A percentile compares a stretch with the other conserved stretches of the same genome.
These are phyloP conservation scores for Xylaria sp. DNA, from an alignment of 2,329 filamentous ascomycete genomes.

Conservation along the genomic window DNA sequence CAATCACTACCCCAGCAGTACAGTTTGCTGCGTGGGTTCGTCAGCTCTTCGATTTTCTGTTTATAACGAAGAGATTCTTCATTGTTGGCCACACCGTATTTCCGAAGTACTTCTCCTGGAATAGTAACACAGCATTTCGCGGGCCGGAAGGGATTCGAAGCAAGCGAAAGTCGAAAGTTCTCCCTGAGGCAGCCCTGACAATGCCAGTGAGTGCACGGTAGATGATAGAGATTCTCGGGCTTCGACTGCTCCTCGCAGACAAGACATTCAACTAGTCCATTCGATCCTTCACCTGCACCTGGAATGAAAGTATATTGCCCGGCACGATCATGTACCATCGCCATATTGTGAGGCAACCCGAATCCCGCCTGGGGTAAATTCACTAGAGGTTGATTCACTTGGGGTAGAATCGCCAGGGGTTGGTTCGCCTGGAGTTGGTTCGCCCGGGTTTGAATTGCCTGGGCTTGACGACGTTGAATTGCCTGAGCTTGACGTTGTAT, in stretches of 20 bases:
- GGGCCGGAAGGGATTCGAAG: constrained; percentile 34
- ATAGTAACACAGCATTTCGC: constrained; percentile 40
- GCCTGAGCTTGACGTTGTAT: background rate
- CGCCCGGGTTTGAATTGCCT: background rate
- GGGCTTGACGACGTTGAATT: background rate
- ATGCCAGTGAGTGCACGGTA: constrained; percentile 29
- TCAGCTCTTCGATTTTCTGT: constrained; percentile 35
- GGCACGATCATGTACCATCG: background rate
- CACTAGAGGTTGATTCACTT: background rate
- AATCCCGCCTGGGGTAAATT: background rate
- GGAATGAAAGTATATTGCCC: too few relatives aligned
- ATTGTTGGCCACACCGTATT: constrained; percentile 4
- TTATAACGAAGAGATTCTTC: constrained; percentile 31
- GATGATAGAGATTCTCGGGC: background rate
- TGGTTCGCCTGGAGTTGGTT: background rate
- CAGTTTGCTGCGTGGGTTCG: constrained; percentile 20
- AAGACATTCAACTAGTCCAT: background rate
- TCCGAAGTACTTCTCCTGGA: background rate
- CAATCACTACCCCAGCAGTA: constrained; percentile 40
- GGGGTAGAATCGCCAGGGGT: background rate
- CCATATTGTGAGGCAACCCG: too few relatives aligned
- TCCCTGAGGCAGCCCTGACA: constrained; percentile 26
- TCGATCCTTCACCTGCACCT: too few relatives aligned
- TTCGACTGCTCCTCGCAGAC: constrained; percentile 22
- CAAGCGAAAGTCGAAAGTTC: constrained; percentile 21